These are phyloP conservation scores for Auriscalpium vulgare DNA, from an alignment of 768 basidiomycete species.

Conservation along the genomic window DNA sequence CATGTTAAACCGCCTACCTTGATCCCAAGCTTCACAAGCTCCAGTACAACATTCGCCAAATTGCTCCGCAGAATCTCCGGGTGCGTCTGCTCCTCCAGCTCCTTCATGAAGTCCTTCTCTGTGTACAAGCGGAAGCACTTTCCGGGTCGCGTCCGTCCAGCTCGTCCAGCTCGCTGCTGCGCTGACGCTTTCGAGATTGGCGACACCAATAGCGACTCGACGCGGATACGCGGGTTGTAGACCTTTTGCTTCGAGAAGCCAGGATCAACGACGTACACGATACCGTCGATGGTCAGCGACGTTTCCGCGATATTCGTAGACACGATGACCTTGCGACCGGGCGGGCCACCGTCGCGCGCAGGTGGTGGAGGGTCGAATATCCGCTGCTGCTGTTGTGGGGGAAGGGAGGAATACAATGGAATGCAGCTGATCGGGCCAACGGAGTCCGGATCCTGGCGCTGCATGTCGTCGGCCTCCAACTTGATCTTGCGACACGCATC, in stretches of 20 bases:
- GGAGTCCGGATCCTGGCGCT: constrained; percentile 57
- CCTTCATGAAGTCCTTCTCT: constrained; percentile 92
- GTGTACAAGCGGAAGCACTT: constrained; percentile 98
- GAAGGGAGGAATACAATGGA: constrained; percentile 91
- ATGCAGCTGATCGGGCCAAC: constrained; percentile 87
- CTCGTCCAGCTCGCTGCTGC: constrained; percentile 93
- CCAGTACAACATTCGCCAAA: constrained; percentile 86
- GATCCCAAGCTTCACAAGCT: constrained; percentile 90
- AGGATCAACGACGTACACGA: constrained; percentile 98
- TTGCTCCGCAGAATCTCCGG: constrained; percentile 95
- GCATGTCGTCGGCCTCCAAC: constrained; percentile 78
- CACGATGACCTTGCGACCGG: constrained; percentile 89
- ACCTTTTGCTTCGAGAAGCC: constrained; percentile 98
- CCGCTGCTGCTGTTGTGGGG: constrained; percentile 89
- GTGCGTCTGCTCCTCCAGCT: constrained; percentile 94
- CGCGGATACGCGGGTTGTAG: constrained; percentile 95
- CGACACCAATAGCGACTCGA: constrained; percentile 87
- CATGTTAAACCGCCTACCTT: constrained; percentile 39
- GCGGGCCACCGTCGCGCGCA: constrained; percentile 58
- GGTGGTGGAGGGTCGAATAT: constrained; percentile 89
- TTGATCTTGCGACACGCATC: constrained; percentile 93
- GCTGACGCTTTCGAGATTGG: constrained; percentile 97
- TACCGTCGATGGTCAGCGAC: constrained; percentile 94
- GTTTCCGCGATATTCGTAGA: constrained; percentile 99
- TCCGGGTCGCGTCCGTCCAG: constrained; percentile 91